Percentiles rank a stretch among this genome's conserved stretches.
These are phyloP conservation scores for Wallacemonas sp. DNA, from an alignment of 208 protist genomes.

Conservation along the genomic window DNA sequence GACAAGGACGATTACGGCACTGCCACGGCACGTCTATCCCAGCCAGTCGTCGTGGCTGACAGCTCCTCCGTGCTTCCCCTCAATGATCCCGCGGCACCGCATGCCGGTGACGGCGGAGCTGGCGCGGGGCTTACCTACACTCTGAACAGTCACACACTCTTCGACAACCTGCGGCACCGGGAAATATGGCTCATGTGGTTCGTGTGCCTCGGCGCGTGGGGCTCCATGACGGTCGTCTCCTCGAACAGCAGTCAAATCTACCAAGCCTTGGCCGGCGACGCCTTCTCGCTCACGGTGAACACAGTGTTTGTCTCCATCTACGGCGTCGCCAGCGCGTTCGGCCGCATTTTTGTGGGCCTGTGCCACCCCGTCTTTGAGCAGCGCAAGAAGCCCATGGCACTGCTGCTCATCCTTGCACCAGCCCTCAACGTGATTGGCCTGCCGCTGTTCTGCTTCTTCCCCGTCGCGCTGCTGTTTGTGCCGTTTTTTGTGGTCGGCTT, in stretches of 20 bases:
- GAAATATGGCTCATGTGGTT: conserved; percentile 88
- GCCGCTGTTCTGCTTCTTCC: conserved; percentile 53
- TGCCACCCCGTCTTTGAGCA: conserved; percentile 49
- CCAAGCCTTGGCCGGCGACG: conserved; percentile 51
- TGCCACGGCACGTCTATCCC: no score
- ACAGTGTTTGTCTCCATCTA: conserved; percentile 81
- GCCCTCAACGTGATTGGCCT: conserved; percentile 66
- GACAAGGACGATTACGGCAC: no score
- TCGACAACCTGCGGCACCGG: conserved; percentile 46
- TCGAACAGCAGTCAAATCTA: conserved; percentile 84
- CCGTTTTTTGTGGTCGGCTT: conserved; percentile 79
- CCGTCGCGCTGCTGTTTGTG: conserved; percentile 39
- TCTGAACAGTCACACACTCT: conserved; percentile 53
- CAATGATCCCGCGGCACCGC: not conserved
- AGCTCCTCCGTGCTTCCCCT: no score
- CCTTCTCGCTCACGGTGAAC: conserved; percentile 67
- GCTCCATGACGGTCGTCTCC: conserved; percentile 73
- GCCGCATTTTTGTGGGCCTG: conserved; percentile 64
- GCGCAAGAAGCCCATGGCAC: conserved; percentile 33
- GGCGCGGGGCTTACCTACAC: not conserved
- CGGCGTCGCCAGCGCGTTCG: conserved; percentile 75
- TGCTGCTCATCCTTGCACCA: conserved; percentile 51
- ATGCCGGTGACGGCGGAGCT: conserved; percentile 4
- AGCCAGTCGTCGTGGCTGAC: no score
- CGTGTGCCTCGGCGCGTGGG: conserved; percentile 77